Base-by-base conservation (phyloP, 805 yeast species). In the Suhomyces vadensis region DNA sequence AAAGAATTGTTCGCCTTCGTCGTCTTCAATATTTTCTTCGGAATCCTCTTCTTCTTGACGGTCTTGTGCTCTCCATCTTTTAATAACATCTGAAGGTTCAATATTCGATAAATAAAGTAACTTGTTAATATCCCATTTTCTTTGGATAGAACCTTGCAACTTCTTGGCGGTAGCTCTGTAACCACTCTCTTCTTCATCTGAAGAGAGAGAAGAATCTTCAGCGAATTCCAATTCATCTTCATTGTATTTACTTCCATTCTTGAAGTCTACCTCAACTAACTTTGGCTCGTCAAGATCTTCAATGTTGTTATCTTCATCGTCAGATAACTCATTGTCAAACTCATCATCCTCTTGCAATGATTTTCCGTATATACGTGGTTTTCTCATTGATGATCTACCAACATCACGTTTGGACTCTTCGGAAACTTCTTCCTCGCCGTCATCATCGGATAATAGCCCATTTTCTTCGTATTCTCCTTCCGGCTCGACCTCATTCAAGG, bases 81-180 rank as follows among this genome's bases (percentile, higher is more conserved):
- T 70, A 37, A 88, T 71, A 25, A 78, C 94, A 50, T 85, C 94
- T 1, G 67, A 72, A 0, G 97, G 91, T 9, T 81, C 79, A 33
- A 89, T 73, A 53, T 87, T 85, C 45, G 84, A 82, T 79, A 86
- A 75, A 63, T 94, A 92, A 4, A 94, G 69, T 44, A 92, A 68
- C 57, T 86, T 87, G 54, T 84, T 82, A 49, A 92, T 79, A 62
- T 92, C 87, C 91, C 95, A 87, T 46, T 70, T 65, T 73, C 78
- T 55, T 67, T 73, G 58, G 65, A 70, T 46, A 4, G 77, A 52
- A n/a, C 84, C 78, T 49, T 78, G 71, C 46, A 87, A 69, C 53
- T 76, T 82, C 4, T 80, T 60, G 1, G 96, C 96, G 31, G 85
- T 71, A 8, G 56, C 49, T 40, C 65, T 57, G 68, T 74, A 75